Base-by-base conservation (phyloP, 2,329 filamentous ascomycete genomes). In the Stylonectria norvegica region DNA sequence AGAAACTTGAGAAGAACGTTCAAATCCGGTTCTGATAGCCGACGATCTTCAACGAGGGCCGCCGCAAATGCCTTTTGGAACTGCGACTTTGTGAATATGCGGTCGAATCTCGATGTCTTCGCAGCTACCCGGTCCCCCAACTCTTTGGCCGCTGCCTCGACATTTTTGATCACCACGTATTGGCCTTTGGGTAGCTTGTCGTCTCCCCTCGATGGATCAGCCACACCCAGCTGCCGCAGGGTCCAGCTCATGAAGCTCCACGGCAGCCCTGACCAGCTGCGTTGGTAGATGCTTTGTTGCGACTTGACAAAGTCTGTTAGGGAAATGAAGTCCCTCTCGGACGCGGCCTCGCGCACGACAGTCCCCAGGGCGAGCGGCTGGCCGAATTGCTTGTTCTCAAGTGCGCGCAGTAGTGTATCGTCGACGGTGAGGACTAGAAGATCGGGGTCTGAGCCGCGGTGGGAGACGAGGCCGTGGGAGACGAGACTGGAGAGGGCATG, bases 371-470 rank as follows among this genome's bases (percentile, higher is more conserved):
- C 88, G 8, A 91, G 73, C 2, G 93, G 93, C 32, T 83, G 78
- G 2, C 93, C 93, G 64, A 81, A 90, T 54, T 91, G 82, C 31
- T 81, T 81, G 34, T 76, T 86, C 50, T 90, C 83, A 38, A 98
- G 70, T 23, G 81, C 79, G 17, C 79, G 75, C 16, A 86, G 68
- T 2, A 98, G 74, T 20, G 78, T 72, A 23, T 86, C 79, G 53
- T 78, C 74, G 25, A 78, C 64, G 6, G 68, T 66, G 19, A 85
- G 62, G 20, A 78, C 63, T 10, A 85, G 64, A 14, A 73, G 66
- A 42, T 73, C 73, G 2, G 69, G 64, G 5, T 60, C 61, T 1
- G 61, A 60, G 5, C 68, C 57, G 14, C 67, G 62, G 18, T 63
- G 61, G 10, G 70, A 68, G 2, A 75, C 65, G 12, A 67, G 61